These are phyloP conservation scores for Wickerhamiella kurtzmanii DNA, from an alignment of 805 yeast species.

Conservation along the genomic window DNA sequence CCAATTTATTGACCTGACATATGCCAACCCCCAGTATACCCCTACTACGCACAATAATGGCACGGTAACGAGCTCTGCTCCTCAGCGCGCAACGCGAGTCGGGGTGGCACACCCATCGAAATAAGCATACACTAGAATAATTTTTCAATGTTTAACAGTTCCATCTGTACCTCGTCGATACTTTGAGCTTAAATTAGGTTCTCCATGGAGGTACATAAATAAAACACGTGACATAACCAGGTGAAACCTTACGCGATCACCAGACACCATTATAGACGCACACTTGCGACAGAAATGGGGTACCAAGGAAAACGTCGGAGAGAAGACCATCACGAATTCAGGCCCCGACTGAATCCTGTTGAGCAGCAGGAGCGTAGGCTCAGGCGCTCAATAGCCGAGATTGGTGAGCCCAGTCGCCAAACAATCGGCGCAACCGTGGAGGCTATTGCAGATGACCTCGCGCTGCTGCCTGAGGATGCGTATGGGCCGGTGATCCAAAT, in stretches of 20 bases:
- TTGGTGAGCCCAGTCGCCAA: constrained; percentile 42
- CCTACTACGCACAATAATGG: not conserved
- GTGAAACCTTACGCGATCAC: not conserved
- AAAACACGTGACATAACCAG: not conserved
- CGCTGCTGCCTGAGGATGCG: constrained; percentile 44
- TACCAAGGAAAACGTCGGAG: not conserved
- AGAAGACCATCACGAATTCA: constrained; percentile 6
- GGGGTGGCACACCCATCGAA: too few species aligned
- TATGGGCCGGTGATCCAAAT: constrained; percentile 49
- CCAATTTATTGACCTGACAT: not conserved
- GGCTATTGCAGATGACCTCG: constrained; percentile 29
- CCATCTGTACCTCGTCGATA: too few species aligned
- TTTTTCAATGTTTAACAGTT: too few species aligned
- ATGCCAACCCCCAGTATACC: not conserved
- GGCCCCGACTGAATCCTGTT: constrained; percentile 14
- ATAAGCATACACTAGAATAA: too few species aligned
- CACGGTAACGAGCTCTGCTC: too few species aligned
- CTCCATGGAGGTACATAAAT: too few species aligned
- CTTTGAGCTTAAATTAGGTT: too few species aligned
- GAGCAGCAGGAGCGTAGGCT: constrained; percentile 13
- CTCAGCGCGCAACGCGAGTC: too few species aligned
- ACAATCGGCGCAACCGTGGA: constrained; percentile 17
- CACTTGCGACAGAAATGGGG: not conserved
- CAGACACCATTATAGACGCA: not conserved
- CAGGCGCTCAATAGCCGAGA: constrained; percentile 35